Base-by-base conservation (phyloP, 2,329 filamentous ascomycete species). In the Acrodontium crateriforme region DNA sequence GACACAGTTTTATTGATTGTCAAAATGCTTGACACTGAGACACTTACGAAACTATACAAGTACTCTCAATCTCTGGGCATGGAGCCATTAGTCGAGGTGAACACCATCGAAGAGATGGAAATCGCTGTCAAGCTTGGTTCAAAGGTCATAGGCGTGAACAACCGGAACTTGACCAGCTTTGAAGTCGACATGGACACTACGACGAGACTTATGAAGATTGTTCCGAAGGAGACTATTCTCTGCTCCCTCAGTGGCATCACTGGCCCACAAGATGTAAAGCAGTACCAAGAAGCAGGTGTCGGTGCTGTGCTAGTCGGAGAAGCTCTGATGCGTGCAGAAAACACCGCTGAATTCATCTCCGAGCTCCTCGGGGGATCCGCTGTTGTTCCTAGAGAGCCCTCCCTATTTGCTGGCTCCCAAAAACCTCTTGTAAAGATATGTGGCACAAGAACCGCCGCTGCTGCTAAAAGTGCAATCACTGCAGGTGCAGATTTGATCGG, bases 71-170 rank as follows among this genome's bases (percentile, higher is more conserved):
- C 78, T 2, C 65, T 98, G 2, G 87, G 85, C 11, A 98, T 98
- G 89, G 91, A 98, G 58, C 89, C 89, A 18, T 59, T 98, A 16
- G 89, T 98, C 2, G 89, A 98, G 54, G 89, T 98, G 16, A 92
- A 98, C 49, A 98, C 79, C 22, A 74, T 77, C 0, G 81, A 89
- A 27, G 89, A 98, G 56, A 98, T 94, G 82, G 67, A 77, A 20
- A 75, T 74, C 31, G 89, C 91, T 6, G 74, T 94, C 24, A 71
- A 79, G 31, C 67, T 98, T 13, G 89, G 87, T 8, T 71, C 89
- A 13, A 78, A 85, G 55, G 87, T 83, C 19, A 92, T 98, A 45
- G 89, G 89, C 15, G 89, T 98, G 43, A 98, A 98, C 60, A 98
- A 98, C 60, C 76, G 89, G 30, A 92, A 98, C 48, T 66, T 98